Conservation (phyloP, 768 basidiomycete genomes). For the Mycena belliarum region DNA sequence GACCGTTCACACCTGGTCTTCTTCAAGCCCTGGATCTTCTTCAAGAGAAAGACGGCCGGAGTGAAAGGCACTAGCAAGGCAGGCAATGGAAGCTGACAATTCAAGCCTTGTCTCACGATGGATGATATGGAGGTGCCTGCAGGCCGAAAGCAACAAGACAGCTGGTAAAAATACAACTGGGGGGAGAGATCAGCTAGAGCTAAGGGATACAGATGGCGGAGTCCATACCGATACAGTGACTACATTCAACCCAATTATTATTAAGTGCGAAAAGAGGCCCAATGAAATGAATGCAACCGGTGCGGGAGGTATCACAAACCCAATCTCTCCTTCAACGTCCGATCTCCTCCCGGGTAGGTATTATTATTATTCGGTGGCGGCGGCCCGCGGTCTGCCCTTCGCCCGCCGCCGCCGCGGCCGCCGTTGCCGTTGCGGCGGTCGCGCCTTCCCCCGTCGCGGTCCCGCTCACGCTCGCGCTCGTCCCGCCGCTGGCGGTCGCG, state of each 20-base stretch:
- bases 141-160: slow-evolving; percentile 14
- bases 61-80: too few species aligned
- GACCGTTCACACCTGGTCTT: too few species aligned
- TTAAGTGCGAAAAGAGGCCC: slow-evolving; percentile 10
- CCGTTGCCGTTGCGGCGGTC: slow-evolving; percentile 23
- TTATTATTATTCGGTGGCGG: slow-evolving; percentile 34
- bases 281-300: slow-evolving; percentile 1
- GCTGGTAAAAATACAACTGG: slow-evolving; percentile 28
- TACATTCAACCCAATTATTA: slow-evolving; percentile 6
- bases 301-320: slow-evolving; percentile 52
- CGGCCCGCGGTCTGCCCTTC: slow-evolving; percentile 21
- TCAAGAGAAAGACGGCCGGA: too few species aligned
- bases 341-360: slow-evolving; percentile 50
- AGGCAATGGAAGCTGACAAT: too few species aligned
- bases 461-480: slow-evolving; percentile 33
- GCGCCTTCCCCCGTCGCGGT: slow-evolving; percentile 40
- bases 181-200: slow-evolving; percentile 28
- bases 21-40: too few species aligned
- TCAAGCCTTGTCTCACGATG: background rate
- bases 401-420: slow-evolving; percentile 36
- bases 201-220: slow-evolving; percentile 21
- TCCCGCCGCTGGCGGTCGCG: slow-evolving; percentile 38
- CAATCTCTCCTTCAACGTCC: slow-evolving; percentile 86
- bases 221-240: slow-evolving; percentile 18
- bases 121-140: background rate